Evolutionary conservation across 192 early-diverging fungal species (phyloP).

Genomic region (Coemansia sp.): DNA sequence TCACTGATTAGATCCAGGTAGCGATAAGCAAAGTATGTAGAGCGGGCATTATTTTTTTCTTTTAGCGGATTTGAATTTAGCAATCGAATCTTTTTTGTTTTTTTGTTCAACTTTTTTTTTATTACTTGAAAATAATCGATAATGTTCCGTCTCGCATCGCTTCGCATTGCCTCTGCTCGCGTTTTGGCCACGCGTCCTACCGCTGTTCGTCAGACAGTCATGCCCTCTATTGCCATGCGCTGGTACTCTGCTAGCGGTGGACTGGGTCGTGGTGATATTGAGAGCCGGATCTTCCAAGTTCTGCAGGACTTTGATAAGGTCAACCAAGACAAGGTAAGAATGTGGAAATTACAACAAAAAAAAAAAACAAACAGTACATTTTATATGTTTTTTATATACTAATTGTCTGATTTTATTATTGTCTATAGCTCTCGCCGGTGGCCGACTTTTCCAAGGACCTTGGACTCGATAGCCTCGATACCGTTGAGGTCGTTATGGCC

Average conservation of each 20-base stretch:
- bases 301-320: slow-evolving; percentile 98
- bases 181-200: slow-evolving; percentile 6
- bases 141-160: slow-evolving; percentile 48
- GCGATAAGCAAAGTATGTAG: neutral
- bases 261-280: slow-evolving; percentile 70
- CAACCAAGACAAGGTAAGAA: slow-evolving; percentile 82
- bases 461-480: slow-evolving; percentile 94
- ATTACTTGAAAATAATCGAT: neutral
- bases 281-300: slow-evolving; percentile 86
- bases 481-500: slow-evolving; percentile 99
- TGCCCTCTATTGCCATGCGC: slow-evolving; percentile 52
- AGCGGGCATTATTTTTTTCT: neutral
- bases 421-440: slow-evolving; percentile 72
- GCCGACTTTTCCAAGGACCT: slow-evolving; percentile 93
- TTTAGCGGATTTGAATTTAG: neutral
- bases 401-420: neutral
- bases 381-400: neutral
- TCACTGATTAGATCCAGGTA: neutral
- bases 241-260: slow-evolving; percentile 75
- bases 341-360: neutral
- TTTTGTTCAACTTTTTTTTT: slow-evolving; percentile 1
- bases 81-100: slow-evolving; percentile 4
- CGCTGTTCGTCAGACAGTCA: neutral
- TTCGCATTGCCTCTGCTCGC: slow-evolving; percentile 25
- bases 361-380: no score